Evolutionary conservation across 2,329 filamentous ascomycete genomes (phyloP).

Genomic region (Nothophoma quercina): DNA sequence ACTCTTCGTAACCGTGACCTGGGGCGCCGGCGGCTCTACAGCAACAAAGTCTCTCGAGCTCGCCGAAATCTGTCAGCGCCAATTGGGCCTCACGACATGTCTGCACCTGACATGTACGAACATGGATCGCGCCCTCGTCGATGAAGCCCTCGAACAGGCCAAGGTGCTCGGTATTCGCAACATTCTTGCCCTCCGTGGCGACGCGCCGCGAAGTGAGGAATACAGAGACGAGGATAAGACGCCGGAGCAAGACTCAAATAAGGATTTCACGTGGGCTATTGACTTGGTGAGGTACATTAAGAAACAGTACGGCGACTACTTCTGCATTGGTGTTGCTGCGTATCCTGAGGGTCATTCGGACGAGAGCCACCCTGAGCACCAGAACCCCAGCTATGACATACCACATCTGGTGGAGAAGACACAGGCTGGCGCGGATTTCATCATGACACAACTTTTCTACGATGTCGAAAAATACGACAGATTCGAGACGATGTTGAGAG

Average conservation of each 20-base stretch:
- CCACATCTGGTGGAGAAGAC: constrained; percentile 91
- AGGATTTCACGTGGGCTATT: constrained; percentile 86
- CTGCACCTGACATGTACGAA: constrained; percentile 97
- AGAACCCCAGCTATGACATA: constrained; percentile 71
- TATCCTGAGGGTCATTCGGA: constrained; percentile 97
- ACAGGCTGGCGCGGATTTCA: constrained; percentile 90
- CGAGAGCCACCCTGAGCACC: constrained; percentile 84
- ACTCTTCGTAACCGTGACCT: constrained; percentile 96
- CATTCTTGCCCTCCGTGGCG: constrained; percentile 88
- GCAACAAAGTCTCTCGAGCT: constrained; percentile 90
- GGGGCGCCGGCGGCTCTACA: constrained; percentile 95
- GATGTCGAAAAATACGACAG: constrained; percentile 81
- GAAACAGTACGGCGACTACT: constrained; percentile 87
- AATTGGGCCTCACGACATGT: constrained; percentile 91
- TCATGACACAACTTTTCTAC: constrained; percentile 99
- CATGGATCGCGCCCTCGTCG: constrained; percentile 86
- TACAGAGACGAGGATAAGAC: constrained; percentile 74
- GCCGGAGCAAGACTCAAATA: constrained; percentile 68
- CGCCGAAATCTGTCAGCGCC: constrained; percentile 92
- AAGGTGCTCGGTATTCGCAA: constrained; percentile 92
- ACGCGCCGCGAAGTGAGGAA: constrained; percentile 88
- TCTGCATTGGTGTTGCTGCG: constrained; percentile 91
- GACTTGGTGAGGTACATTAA: constrained; percentile 92
- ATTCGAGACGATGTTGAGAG: constrained; percentile 79
- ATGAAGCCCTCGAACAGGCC: constrained; percentile 88